Conservation (phyloP, 2,329 filamentous ascomycete genomes). For the Lasiodiplodia sp. region DNA sequence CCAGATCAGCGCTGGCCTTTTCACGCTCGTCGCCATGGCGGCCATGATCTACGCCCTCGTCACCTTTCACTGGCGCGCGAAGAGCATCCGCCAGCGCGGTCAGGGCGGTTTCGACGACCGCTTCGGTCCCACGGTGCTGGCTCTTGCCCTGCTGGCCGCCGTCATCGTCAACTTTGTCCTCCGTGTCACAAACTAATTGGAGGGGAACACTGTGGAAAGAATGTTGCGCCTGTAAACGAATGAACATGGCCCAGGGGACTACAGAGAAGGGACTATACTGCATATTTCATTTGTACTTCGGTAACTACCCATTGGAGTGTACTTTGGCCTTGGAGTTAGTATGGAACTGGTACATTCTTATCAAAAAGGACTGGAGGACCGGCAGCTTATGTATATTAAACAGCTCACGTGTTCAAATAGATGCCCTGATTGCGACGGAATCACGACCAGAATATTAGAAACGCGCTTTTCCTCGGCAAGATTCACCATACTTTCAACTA, state of each 20-base stretch:
- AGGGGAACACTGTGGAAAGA: background rate
- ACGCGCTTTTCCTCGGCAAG: background rate
- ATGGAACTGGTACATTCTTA: background rate
- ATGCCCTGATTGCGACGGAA: background rate
- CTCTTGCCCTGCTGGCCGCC: slow-evolving; percentile 82
- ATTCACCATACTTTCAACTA: background rate
- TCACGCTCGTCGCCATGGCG: slow-evolving; percentile 92
- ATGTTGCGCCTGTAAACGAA: background rate
- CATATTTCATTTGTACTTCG: background rate
- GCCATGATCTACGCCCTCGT: slow-evolving; percentile 94
- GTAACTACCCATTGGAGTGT: background rate
- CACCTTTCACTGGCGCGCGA: slow-evolving; percentile 97
- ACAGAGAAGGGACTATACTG: background rate
- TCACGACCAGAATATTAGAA: background rate
- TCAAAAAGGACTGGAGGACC: background rate
- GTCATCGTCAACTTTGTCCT: slow-evolving; percentile 97
- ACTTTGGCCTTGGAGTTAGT: slow-evolving; percentile 5
- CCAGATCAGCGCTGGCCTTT: slow-evolving; percentile 91
- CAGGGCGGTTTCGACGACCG: slow-evolving; percentile 97
- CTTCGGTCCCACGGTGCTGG: slow-evolving; percentile 89
- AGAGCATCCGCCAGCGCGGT: slow-evolving; percentile 87
- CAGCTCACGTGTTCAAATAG: background rate
- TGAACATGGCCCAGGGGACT: background rate
- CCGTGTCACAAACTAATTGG: slow-evolving; percentile 17
- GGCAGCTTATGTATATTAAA: slow-evolving; percentile 5